Evolutionary conservation across 116 monocot species (phyloP).

Genomic region (Thalassia testudinum): DNA sequence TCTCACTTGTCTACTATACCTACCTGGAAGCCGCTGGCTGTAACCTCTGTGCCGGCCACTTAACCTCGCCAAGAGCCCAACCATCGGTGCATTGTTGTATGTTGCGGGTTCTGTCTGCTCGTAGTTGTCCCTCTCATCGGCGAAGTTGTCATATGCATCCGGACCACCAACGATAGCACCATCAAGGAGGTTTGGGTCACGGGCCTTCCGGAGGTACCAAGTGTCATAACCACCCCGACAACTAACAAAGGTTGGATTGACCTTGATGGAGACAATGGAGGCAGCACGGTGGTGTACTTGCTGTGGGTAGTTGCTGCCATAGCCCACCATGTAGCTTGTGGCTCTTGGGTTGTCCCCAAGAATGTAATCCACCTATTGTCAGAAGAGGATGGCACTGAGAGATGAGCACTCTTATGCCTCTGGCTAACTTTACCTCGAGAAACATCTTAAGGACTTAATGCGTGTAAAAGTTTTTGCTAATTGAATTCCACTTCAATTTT

Average conservation of each 20-base stretch:
- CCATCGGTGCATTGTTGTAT: slow-evolving; percentile 72
- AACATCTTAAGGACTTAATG: too few species aligned
- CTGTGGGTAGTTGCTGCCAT: slow-evolving; percentile 59
- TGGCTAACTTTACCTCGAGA: neutral
- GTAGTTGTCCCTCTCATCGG: slow-evolving; percentile 73
- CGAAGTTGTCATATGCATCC: slow-evolving; percentile 74
- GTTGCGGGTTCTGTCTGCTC: slow-evolving; percentile 91
- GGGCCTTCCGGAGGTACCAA: slow-evolving; percentile 49
- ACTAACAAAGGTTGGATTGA: slow-evolving; percentile 43
- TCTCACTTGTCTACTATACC: neutral
- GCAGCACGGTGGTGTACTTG: slow-evolving; percentile 88
- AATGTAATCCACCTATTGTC: slow-evolving; percentile 79
- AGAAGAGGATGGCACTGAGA: neutral
- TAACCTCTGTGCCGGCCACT: slow-evolving; percentile 25
- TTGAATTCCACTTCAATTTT: too few species aligned
- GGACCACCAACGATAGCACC: slow-evolving; percentile 90
- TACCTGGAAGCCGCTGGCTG: slow-evolving; percentile 59
- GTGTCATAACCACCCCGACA: slow-evolving; percentile 64
- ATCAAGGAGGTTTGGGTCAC: slow-evolving; percentile 71
- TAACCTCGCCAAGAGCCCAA: slow-evolving; percentile 65
- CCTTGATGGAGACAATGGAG: slow-evolving; percentile 77
- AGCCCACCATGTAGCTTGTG: slow-evolving; percentile 96
- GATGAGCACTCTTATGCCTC: too few species aligned
- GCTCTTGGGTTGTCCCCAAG: slow-evolving; percentile 86
- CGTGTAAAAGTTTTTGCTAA: too few species aligned